Evolutionary conservation across 1,139 yeast species (phyloP).

Genomic region (Protomyces pachydermus): DNA sequence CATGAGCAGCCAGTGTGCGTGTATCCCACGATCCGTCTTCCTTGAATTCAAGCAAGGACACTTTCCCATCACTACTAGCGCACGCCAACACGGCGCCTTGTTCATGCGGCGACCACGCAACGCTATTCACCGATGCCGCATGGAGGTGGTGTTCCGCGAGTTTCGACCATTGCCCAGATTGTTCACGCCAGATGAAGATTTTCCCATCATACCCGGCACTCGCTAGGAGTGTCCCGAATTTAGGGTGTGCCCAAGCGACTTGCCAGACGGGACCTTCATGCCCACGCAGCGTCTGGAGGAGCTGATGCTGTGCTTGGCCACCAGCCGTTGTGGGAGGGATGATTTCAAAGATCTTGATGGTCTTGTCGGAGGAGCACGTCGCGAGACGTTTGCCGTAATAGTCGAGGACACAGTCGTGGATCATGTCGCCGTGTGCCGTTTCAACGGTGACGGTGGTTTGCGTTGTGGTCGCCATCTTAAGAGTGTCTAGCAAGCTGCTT

Average conservation of each 20-base stretch:
- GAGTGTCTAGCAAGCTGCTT: background rate
- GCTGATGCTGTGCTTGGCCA: background rate
- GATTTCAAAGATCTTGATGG: conserved; percentile 85
- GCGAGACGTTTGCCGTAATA: conserved; percentile 94
- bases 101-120: conserved; percentile 97
- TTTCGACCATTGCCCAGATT: conserved; percentile 72
- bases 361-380: conserved; percentile 90
- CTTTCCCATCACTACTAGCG: conserved; percentile 89
- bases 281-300: conserved; percentile 31
- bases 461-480: conserved; percentile 6
- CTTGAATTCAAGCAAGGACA: conserved; percentile 83
- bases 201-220: conserved; percentile 94
- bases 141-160: conserved; percentile 85
- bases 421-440: conserved; percentile 15
- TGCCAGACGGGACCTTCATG: conserved; percentile 99
- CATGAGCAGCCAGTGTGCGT: conserved; percentile 70
- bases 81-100: conserved; percentile 75
- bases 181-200: conserved; percentile 93
- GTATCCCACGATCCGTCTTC: conserved; percentile 80
- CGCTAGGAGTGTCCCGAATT: conserved; percentile 90
- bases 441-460: conserved; percentile 11
- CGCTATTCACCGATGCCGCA: conserved; percentile 90
- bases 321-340: conserved; percentile 44
- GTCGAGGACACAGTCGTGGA: conserved; percentile 92
- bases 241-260: conserved; percentile 98